Conservation (phyloP, 2,329 filamentous ascomycete species). For the Clonostachys byssicola region DNA sequence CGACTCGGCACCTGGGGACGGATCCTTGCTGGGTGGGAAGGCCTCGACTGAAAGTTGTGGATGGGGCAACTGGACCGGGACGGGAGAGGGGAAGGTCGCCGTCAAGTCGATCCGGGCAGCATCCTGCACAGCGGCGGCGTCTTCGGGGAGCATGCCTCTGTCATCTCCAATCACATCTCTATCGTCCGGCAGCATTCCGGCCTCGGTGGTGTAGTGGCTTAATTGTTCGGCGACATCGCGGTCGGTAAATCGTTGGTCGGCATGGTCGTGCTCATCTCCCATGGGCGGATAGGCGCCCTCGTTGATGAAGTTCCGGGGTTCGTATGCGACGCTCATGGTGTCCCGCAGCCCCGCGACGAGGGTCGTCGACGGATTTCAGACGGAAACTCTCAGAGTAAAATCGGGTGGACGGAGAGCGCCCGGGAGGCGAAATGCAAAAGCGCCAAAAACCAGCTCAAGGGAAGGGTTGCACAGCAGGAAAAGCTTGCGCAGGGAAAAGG, state of each 20-base stretch:
- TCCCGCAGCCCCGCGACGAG: slow-evolving; percentile 4
- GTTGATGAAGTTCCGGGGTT: slow-evolving; percentile 42
- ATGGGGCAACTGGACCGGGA: slow-evolving; percentile 20
- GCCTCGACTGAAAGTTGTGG: slow-evolving; percentile 19
- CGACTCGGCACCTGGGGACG: slow-evolving; percentile 22
- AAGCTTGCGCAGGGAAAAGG: no score
- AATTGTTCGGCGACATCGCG: slow-evolving; percentile 36
- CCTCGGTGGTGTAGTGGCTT: slow-evolving; percentile 35
- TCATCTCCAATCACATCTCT: slow-evolving; percentile 27
- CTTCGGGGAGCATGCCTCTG: slow-evolving; percentile 18
- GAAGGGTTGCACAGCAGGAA: no score
- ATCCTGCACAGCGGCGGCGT: slow-evolving; percentile 27
- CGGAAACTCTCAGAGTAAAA: not conserved
- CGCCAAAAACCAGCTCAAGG: not conserved
- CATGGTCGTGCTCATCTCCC: slow-evolving; percentile 36
- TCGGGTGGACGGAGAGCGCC: not conserved
- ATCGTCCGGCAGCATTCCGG: slow-evolving; percentile 28
- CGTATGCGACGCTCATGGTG: slow-evolving; percentile 49
- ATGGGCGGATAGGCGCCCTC: slow-evolving; percentile 43
- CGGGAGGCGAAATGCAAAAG: not conserved
- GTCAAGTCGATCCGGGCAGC: slow-evolving; percentile 30
- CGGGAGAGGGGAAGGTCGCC: slow-evolving; percentile 24
- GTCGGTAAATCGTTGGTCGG: slow-evolving; percentile 35
- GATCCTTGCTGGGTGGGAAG: slow-evolving; percentile 23
- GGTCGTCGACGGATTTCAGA: not conserved